Base-by-base conservation (phyloP, 495 filamentous ascomycete genomes). In the Penicillium odoratum region DNA sequence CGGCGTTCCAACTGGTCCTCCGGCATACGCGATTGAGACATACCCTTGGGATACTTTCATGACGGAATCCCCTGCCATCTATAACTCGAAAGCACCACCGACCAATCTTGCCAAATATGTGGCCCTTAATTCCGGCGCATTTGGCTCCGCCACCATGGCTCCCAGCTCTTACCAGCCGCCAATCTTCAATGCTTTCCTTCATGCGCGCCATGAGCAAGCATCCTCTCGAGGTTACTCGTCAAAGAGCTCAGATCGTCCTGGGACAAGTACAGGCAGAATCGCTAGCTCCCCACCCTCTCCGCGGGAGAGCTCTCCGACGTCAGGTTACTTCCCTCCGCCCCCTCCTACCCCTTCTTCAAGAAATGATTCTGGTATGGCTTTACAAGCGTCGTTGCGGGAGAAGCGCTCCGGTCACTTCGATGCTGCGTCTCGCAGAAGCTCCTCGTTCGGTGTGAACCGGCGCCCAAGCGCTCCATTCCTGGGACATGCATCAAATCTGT, bases 371-470 rank as follows among this genome's bases (percentile, higher is more conserved):
- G 93, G 90, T 3, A 92, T 91, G 70, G 88, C 89, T 25, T 78
- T 97, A 31, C 87, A 92, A 59, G 84, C 89, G 6, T 95, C 89
- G 7, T 74, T 98, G 40, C 83, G 91, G 21, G 94, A 97, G 68
- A 98, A 97, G 78, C 86, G 94, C 31, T 97, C 94, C 13, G 94
- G 91, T 7, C 92, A 97, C 71, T 96, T 97, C 53, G 93, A 98
- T 69, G 81, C 85, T 25, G 80, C 83, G 49, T 91, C 91, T 9
- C 84, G 92, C 51, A 83, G 94, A 58, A 97, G 92, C 73, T 96
- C 92, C 10, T 95, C 93, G 45, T 93, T 96, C 70, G 91, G 89
- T 13, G 80, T 92, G 69, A 89, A 69, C 7, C 83, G 92, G 56
- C 81, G 93, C 34, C 94, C 94, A 13, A 96, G 90, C 68, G 80